Conservation (phyloP, 1,139 yeast genomes). For the Neolecta irregularis region DNA sequence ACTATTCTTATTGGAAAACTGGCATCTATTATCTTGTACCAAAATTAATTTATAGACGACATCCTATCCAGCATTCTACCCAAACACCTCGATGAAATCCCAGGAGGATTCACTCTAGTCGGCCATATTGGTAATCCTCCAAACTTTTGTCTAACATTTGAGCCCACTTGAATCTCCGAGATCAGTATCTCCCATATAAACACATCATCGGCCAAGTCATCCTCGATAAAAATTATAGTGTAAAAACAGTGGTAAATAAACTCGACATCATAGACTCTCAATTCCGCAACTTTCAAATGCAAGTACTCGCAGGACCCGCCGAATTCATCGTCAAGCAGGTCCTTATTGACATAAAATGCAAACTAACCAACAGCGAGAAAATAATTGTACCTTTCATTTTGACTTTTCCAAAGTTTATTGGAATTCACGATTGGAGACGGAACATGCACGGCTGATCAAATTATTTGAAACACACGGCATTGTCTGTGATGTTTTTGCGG, state of each 20-base stretch:
- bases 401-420: conserved; percentile 91
- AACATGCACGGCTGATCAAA: conserved; percentile 66
- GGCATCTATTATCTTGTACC: conserved; percentile 5
- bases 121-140: conserved; percentile 50
- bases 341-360: too few species aligned
- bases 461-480: conserved; percentile 50
- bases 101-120: conserved; percentile 82
- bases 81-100: conserved; percentile 55
- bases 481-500: conserved; percentile 93
- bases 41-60: conserved; percentile 4
- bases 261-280: conserved; percentile 72
- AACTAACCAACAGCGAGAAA: conserved; percentile 82
- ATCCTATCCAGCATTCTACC: conserved; percentile 29
- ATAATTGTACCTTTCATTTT: conserved; percentile 71
- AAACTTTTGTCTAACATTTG: neutral
- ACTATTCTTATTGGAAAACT: conserved; percentile 70
- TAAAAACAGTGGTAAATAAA: conserved; percentile 89
- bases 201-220: conserved; percentile 75
- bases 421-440: conserved; percentile 91
- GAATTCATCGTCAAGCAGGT: conserved; percentile 60
- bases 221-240: conserved; percentile 65
- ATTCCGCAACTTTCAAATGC: conserved; percentile 87
- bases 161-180: conserved; percentile 78
- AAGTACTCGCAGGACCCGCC: conserved; percentile 64
- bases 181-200: conserved; percentile 74